Percentiles rank a stretch among this genome's conserved stretches.
Conservation (phyloP, 2,329 filamentous ascomycete genomes). For the Dendrostoma leiphaemia region DNA sequence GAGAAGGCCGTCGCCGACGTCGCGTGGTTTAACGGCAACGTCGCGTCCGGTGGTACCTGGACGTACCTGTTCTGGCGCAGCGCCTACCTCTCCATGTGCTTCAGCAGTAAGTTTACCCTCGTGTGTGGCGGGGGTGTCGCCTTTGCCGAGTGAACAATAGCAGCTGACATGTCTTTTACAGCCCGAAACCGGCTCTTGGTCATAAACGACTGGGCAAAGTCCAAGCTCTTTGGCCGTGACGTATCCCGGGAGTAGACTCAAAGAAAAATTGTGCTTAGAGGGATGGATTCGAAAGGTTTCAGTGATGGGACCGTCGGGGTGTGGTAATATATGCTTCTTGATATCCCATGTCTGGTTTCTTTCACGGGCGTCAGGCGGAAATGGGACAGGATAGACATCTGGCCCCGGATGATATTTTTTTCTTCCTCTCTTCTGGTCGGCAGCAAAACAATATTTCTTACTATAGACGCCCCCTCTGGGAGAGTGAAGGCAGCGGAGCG, state of each 20-base stretch:
- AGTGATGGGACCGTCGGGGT: background rate
- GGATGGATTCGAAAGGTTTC: background rate
- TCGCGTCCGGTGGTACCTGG: slow-evolving; percentile 87
- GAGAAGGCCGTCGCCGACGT: slow-evolving; percentile 96
- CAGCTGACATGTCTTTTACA: slow-evolving; percentile 35
- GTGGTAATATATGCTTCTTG: background rate
- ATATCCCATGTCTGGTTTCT: background rate
- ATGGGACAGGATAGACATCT: slow-evolving; percentile 2
- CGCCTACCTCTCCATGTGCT: slow-evolving; percentile 99
- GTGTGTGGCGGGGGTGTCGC: no score
- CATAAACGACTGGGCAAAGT: slow-evolving; percentile 93
- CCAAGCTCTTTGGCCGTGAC: slow-evolving; percentile 93
- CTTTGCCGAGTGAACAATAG: slow-evolving; percentile 16
- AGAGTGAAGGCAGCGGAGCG: background rate
- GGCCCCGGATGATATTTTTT: background rate
- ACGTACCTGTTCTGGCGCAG: slow-evolving; percentile 99
- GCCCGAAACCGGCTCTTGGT: slow-evolving; percentile 94
- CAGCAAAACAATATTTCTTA: background rate
- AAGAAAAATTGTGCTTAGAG: background rate
- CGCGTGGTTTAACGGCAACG: slow-evolving; percentile 94
- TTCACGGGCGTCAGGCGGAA: slow-evolving; percentile 1
- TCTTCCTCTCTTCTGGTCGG: background rate
- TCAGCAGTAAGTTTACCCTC: slow-evolving; percentile 76
- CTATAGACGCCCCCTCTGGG: background rate
- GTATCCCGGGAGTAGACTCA: slow-evolving; percentile 72